Conservation (phyloP, 345 rosid genomes). For the Cochlearia excelsa region DNA sequence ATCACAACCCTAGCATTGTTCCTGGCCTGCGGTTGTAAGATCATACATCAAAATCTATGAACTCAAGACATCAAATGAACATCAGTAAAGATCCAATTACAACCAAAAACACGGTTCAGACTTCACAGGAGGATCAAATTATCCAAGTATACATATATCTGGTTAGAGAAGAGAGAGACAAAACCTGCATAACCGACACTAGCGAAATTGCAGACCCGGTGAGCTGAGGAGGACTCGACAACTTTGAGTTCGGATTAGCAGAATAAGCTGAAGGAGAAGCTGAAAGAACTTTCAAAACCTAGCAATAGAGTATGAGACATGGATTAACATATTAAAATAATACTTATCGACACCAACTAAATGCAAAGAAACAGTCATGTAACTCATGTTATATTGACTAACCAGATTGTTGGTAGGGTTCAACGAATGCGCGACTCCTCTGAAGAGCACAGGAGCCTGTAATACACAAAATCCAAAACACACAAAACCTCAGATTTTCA, state of each 20-base stretch:
- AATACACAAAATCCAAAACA: slow-evolving; percentile 18
- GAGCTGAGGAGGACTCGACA: slow-evolving; percentile 55
- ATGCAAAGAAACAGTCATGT: slow-evolving; percentile 17
- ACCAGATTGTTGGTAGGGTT: slow-evolving; percentile 60
- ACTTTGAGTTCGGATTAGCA: slow-evolving; percentile 55
- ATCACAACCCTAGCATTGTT: slow-evolving; percentile 74
- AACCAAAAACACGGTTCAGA: slow-evolving; percentile 21
- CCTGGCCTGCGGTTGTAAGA: slow-evolving; percentile 51
- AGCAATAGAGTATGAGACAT: slow-evolving; percentile 15
- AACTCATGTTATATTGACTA: slow-evolving; percentile 11
- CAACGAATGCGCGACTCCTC: slow-evolving; percentile 66
- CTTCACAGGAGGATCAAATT: slow-evolving; percentile 2
- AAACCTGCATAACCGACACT: slow-evolving; percentile 65
- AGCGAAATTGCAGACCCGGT: slow-evolving; percentile 58
- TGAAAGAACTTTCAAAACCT: slow-evolving; percentile 65
- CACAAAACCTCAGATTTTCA: background rate
- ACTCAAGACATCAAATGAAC: background rate
- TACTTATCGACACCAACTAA: background rate
- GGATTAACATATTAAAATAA: background rate
- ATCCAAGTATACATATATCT: slow-evolving; percentile 11
- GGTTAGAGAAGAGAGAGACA: slow-evolving; percentile 6
- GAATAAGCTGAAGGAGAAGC: slow-evolving; percentile 74
- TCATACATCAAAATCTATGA: slow-evolving; percentile 6
- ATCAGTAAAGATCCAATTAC: slow-evolving; percentile 2
- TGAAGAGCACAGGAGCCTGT: slow-evolving; percentile 64